Base-by-base conservation (phyloP, 106 monocot species). In the Agapanthus africanus region DNA sequence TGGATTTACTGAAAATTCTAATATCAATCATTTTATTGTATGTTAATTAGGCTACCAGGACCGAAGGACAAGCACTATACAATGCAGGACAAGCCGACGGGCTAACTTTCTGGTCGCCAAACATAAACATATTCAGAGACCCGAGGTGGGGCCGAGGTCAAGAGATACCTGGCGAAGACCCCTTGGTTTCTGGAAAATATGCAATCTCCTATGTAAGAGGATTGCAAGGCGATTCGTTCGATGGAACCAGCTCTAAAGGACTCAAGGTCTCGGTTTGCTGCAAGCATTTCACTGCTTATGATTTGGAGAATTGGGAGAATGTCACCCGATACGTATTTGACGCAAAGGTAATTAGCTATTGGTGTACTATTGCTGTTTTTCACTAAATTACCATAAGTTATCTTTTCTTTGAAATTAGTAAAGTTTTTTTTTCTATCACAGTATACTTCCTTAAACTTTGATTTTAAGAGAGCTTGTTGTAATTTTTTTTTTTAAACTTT, bases 161-260 rank as follows among this genome's bases (percentile, higher is more conserved):
- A 76, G 99, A 99, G 78, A 99, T 92, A 3, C 87, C 99, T 22
- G 99, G 99, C 6, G 99, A 99, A 76, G 99, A 99, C 65, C 99
- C 93, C 15, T 32, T 76, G 56, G 68, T 83, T 15, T 66, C 78
- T 19, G 67, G 81, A 6, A 54, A 57, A 2, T 99, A 79, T 67
- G 79, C 97, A 36, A 67, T 84, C n/a, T 80, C 81, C 76, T 97
- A 92, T 37, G 92, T 86, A 11, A 64, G 40, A 13, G 80, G 82
- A 9, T 84, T 97, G 67, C 92, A 97, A 71, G 79, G 87, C 10
- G 59, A 59, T 63, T 23, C 62, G 22, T 63, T 63, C 11, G 70
- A 63, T 35, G 33, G 79, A 10, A 7, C 66, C 65, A 13, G 37
- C 16, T 15, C 46, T 2, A 47, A 47, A 15, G 46, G 19, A 5